Base-by-base conservation (phyloP, 768 basidiomycete genomes). In the Lentinula sp. region DNA sequence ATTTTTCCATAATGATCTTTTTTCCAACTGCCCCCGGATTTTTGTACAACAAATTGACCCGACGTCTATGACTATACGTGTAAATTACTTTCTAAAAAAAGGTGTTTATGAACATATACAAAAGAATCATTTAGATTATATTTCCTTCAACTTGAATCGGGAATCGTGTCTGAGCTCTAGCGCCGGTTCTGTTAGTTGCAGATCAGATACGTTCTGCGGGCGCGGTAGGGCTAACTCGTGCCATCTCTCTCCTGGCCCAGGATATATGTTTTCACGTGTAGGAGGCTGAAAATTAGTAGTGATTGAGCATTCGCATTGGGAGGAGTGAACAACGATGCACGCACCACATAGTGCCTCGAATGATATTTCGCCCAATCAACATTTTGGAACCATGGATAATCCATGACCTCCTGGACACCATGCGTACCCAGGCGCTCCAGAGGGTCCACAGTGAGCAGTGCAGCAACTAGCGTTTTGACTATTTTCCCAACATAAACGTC, bases 311-410 rank as follows among this genome's bases (percentile, higher is more conserved):
- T 28, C 4, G 28, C 3, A 28, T 28, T 20, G 43, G 10, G 15
- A 15, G 48, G 16, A 3, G 13, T 39, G 7, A 6, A 46, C 37
- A 16, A 63, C 15, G 16, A 35, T 15, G 5, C 13, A 72, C 82
- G 50, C 67, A 85, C 85, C 35, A 78, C 61, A 57, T 83, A 82
- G 37, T 72, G 68, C 43, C 79, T 74, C 0, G 68, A 66, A 10
- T 72, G 64, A 71, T 85, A 76, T 65, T 75, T 76, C 18, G 67
- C 67, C 84, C 83, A 85, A 59, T 80, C 73, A 12, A 86, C 70
- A 20, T 71, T 68, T 4, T 64, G 62, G 46, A 85, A 65, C 80
- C 81, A 86, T 1, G 74, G 70, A 59, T 85, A 81, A 5, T 64
- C 59, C 45, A 68, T 68, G 7, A 84, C 73, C 23, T 78, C 72